phyloP scores from a whole-genome alignment of 1,284 basidiomycete genomes.

The Thelephora terrestris region DNA sequence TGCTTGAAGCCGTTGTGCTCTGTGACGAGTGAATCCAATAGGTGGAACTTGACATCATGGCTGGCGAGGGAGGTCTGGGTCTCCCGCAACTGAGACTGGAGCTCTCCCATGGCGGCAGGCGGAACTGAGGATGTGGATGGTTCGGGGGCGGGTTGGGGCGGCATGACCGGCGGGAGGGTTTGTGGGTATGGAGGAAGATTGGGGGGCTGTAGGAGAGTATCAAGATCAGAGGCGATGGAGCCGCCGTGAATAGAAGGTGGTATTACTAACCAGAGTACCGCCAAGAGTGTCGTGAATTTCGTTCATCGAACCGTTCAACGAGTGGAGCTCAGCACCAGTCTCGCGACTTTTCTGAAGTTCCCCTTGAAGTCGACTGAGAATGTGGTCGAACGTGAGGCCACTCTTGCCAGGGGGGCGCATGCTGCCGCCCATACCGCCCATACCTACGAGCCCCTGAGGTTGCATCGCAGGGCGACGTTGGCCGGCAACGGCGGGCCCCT shows the following conservation, averaged over 20 bases:
- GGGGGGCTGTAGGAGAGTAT: conserved; percentile 32
- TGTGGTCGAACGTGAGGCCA: conserved; percentile 77
- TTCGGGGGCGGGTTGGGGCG: conserved; percentile 29
- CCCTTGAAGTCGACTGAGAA: conserved; percentile 69
- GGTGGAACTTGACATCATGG: conserved; percentile 81
- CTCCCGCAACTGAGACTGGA: conserved; percentile 80
- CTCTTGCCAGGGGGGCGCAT: conserved; percentile 65
- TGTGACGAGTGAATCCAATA: conserved; percentile 73
- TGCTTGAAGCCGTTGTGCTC: conserved; percentile 83
- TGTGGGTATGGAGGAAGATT: conserved; percentile 51
- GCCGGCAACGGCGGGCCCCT: conserved; percentile 25
- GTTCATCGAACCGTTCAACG: conserved; percentile 73
- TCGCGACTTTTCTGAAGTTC: conserved; percentile 93
- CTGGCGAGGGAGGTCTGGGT: conserved; percentile 74
- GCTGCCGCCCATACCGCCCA: conserved; percentile 67
- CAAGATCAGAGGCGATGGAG: neutral
- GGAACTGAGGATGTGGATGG: conserved; percentile 13
- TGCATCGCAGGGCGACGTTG: conserved; percentile 48
- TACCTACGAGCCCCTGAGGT: conserved; percentile 47
- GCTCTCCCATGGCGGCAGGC: conserved; percentile 40
- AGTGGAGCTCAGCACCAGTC: conserved; percentile 82
- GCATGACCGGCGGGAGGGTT: conserved; percentile 54
- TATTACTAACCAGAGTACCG: conserved; percentile 58
- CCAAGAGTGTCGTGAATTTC: conserved; percentile 92
- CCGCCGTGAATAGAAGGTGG: neutral